Percentiles rank a stretch among this genome's conserved stretches.
phyloP scores from a whole-genome alignment of 495 filamentous ascomycete genomes.

The Daldinia caldariorum region DNA sequence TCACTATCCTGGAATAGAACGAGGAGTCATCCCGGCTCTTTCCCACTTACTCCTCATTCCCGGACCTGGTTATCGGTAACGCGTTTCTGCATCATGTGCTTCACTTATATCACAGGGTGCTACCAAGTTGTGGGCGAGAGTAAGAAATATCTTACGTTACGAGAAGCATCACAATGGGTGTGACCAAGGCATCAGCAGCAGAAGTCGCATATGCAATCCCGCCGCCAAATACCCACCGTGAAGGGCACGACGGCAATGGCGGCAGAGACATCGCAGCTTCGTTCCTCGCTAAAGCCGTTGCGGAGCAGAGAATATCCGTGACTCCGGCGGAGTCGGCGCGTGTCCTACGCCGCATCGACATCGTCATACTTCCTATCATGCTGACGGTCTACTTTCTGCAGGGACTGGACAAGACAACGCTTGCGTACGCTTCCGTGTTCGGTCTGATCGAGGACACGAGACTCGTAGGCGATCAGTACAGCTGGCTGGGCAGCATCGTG shows the following conservation, averaged over 20 bases:
- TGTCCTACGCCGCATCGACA: conserved; percentile 48
- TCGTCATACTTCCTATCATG: conserved; percentile 52
- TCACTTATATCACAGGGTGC: conserved; percentile 9
- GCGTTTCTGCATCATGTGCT: background rate
- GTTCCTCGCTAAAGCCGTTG: conserved; percentile 28
- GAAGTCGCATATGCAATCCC: conserved; percentile 11
- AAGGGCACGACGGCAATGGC: background rate
- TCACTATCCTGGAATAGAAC: conserved; percentile 1
- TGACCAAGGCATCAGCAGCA: background rate
- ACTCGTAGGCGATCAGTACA: conserved; percentile 41
- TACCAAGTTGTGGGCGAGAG: background rate
- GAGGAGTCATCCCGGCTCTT: background rate
- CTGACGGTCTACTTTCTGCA: conserved; percentile 56
- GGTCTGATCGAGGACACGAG: conserved; percentile 42
- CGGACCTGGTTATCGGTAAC: conserved; percentile 26
- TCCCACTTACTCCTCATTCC: conserved; percentile 30
- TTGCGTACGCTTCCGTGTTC: conserved; percentile 50
- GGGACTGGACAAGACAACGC: conserved; percentile 54
- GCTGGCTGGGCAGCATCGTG: conserved; percentile 47
- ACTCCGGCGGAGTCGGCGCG: conserved; percentile 36
- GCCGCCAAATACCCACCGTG: background rate
- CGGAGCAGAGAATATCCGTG: conserved; percentile 23
- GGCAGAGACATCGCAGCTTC: conserved; percentile 26
- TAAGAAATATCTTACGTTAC: background rate
- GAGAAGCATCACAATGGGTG: conserved; percentile 15